These are phyloP conservation scores for Tillandsia leiboldiana DNA, from an alignment of 176 grass and related monocot species.

Conservation along the genomic window DNA sequence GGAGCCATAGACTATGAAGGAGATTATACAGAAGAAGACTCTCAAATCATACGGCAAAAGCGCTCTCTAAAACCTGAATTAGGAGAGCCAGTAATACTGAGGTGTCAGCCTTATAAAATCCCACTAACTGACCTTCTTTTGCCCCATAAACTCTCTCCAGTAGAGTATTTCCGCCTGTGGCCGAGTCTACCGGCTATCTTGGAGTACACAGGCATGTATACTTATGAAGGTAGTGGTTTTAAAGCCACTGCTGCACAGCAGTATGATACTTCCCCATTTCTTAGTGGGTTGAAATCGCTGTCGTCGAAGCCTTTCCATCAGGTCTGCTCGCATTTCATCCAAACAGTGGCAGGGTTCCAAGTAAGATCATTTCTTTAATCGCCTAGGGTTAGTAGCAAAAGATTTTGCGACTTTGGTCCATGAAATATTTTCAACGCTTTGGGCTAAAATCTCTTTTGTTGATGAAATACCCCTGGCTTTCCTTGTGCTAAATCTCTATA, in stretches of 20 bases:
- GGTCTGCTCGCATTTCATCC: constrained; percentile 96
- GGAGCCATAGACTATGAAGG: constrained; percentile 67
- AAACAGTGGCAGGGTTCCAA: constrained; percentile 90
- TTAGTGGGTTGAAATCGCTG: constrained; percentile 77
- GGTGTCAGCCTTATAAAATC: constrained; percentile 93
- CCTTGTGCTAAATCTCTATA: no score
- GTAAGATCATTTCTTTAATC: constrained; percentile 31
- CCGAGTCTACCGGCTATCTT: constrained; percentile 88
- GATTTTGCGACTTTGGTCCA: no score
- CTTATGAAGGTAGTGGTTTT: constrained; percentile 95
- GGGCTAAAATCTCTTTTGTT: no score
- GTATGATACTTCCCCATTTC: constrained; percentile 83
- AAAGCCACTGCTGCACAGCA: constrained; percentile 98
- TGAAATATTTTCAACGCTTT: no score
- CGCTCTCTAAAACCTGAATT: constrained; percentile 51
- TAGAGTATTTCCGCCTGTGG: constrained; percentile 93
- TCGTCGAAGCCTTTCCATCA: constrained; percentile 87
- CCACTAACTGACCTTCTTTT: constrained; percentile 82
- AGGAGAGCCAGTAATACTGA: constrained; percentile 72
- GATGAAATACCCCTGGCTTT: no score
- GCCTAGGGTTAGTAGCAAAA: background rate
- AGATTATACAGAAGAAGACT: constrained; percentile 94
- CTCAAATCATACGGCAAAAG: constrained; percentile 74
- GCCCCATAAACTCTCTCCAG: constrained; percentile 80
- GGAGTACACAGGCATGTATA: constrained; percentile 86